Base-by-base conservation (phyloP, 1,284 basidiomycete genomes). In the Pholiota adiposa region DNA sequence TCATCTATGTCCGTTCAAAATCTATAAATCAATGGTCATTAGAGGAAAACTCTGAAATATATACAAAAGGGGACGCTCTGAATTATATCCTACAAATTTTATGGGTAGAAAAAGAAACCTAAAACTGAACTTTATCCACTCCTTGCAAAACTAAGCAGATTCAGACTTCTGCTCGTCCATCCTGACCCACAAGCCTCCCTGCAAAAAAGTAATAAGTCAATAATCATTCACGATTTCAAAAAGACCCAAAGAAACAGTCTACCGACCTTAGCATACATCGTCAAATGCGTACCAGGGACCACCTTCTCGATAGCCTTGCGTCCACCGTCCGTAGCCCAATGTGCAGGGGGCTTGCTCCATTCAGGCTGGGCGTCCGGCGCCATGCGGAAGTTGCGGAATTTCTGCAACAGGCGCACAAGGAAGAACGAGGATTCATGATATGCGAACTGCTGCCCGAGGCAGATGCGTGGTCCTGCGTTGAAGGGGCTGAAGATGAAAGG, bases 401-500 rank as follows among this genome's bases (percentile, higher is more conserved):
- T 73, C 64, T 87, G 85, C 7, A 79, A 61, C 3, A 77, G 64
- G 9, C 76, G 71, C 48, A 77, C 70, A 19, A 80, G 70, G 67
- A 77, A 72, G 63, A 75, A 77, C 0, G 75, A 79, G 2, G 69
- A 61, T 63, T 79, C 75, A 38, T 78, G 70, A 63, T 79, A 77
- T 8, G 75, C 75, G 54, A 77, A 79, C 75, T 77, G 83, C 69
- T 88, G 85, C 3, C 86, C 85, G 3, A 88, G 76, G 65, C 85
- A 87, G 56, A 86, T 85, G 2, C 84, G 74, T 3, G 84, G 85
- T 2, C 84, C 84, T 1, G 80, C 84, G 63, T 86, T 86, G 76
- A 87, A 87, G 0, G 84, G 85, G 3, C 82, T 68, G 72, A 86
- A 88, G 43, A 86, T 84, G 70, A 81, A 85, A 1, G 85, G 84